A percentile compares a stretch with the other conserved stretches of the same genome.
Conservation (phyloP, 331 rosid genomes). For the Rhamnella rubrinervis region DNA sequence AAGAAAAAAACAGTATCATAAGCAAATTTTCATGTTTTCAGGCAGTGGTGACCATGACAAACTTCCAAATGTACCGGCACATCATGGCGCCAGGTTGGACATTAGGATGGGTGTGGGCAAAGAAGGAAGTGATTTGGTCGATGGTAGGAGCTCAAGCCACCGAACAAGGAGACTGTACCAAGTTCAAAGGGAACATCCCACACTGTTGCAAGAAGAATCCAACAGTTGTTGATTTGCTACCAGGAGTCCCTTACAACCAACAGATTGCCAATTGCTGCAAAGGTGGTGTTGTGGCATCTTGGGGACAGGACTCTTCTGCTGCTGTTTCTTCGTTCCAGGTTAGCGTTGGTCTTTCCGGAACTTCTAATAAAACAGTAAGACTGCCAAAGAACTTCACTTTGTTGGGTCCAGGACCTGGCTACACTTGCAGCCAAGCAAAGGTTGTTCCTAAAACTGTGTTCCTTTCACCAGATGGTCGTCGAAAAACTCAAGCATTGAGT, state of each 20-base stretch:
- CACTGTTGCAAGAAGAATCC: conserved; percentile 79
- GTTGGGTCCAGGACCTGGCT: conserved; percentile 74
- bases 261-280: conserved; percentile 68
- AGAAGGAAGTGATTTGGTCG: conserved; percentile 69
- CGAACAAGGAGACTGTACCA: conserved; percentile 80
- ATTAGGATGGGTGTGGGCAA: conserved; percentile 75
- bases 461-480: conserved; percentile 52
- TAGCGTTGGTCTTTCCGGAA: conserved; percentile 68
- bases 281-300: conserved; percentile 75
- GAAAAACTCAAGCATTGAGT: conserved; percentile 61
- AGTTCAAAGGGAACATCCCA: conserved; percentile 57
- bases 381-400: conserved; percentile 67
- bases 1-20: neutral
- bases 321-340: conserved; percentile 73
- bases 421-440: conserved; percentile 76
- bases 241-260: conserved; percentile 74
- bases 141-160: conserved; percentile 72
- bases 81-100: conserved; percentile 71
- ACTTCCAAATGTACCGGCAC: conserved; percentile 66
- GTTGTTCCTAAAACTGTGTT: conserved; percentile 55
- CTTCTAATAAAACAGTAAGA: conserved; percentile 75
- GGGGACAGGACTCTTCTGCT: conserved; percentile 66
- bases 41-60: conserved; percentile 74
- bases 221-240: conserved; percentile 61
- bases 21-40: conserved; percentile 1